Base-by-base conservation (phyloP, 768 basidiomycete genomes). In the Boletus rufocinnamomeus region DNA sequence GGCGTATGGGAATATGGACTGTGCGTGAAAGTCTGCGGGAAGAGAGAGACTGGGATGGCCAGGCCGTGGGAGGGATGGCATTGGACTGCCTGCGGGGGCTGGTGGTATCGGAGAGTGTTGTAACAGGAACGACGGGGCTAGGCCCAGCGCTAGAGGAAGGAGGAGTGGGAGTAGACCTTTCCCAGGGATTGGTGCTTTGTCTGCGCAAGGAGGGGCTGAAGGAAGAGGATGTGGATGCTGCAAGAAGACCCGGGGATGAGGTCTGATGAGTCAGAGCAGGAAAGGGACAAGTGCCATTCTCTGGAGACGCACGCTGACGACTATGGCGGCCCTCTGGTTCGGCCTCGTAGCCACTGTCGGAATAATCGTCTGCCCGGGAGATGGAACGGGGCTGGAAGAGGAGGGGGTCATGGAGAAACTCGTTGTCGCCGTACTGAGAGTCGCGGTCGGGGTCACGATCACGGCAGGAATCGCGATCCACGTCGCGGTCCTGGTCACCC, bases 11-110 rank as follows among this genome's bases (percentile, higher is more conserved):
- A 53, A 92, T 90, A 67, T 93, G 91, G 57, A 93, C 89, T 3
- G 88, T 85, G 61, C 91, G 87, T 27, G 91, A 94, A 58, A 94
- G 80, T n/a, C 92, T 84, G 63, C 91, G 90, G 54, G 89, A 89
- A 57, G 87, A 71, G 57, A 82, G 72, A 51, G 79, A 76, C 61
- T 83, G 83, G 40, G 79, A 72, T 19, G 78, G 75, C 84, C 87
- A 88, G 17, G 82, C 76, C 21, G 82, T 76, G 44, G 82, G 76
- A 11, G 77, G 76, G 52, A 82, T 72, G 35, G 77, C 72, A 60
- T 72, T 81, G 51, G 80, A 75, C 60, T 81, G 80, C 67, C 88
- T 92, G 61, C 89, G 85, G 44, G 87, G 84, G 61, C 86, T 80
- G 34, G 84, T 76, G 5, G 78, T 77, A 56, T 89, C 89, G 23